Evolutionary conservation across 2,329 filamentous ascomycete species (phyloP).

Genomic region (Exophiala phaeomuriformis): DNA sequence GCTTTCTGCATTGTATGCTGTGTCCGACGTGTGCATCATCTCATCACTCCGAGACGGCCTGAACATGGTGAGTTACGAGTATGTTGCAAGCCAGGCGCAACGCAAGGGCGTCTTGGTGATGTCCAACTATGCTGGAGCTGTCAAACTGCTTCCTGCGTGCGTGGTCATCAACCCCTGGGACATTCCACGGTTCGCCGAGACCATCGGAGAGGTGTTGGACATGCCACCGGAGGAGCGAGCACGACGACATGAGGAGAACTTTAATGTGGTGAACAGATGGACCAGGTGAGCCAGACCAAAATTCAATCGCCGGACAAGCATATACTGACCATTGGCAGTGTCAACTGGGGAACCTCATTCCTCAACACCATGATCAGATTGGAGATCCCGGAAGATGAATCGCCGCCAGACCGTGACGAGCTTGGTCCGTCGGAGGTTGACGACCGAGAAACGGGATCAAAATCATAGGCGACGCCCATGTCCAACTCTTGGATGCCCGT

Average conservation of each 20-base stretch:
- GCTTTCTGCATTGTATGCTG: constrained; percentile 82
- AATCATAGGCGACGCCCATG: not conserved
- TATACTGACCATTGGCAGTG: not conserved
- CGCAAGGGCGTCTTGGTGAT: constrained; percentile 86
- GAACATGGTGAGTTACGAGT: constrained; percentile 96
- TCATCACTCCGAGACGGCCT: constrained; percentile 90
- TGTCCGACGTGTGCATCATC: constrained; percentile 80
- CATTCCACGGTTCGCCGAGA: constrained; percentile 80
- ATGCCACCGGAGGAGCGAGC: constrained; percentile 45
- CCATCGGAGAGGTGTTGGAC: constrained; percentile 77
- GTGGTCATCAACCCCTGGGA: constrained; percentile 95
- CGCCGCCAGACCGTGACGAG: not conserved
- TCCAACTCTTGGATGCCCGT: not conserved
- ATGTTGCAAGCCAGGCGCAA: constrained; percentile 82
- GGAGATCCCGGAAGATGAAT: constrained; percentile 3
- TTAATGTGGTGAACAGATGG: constrained; percentile 13
- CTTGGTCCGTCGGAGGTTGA: not conserved
- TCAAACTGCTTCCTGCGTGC: constrained; percentile 79
- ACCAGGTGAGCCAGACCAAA: constrained; percentile 12
- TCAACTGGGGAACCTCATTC: constrained; percentile 17
- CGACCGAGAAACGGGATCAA: not conserved
- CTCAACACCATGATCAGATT: constrained; percentile 11
- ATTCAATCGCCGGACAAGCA: not conserved
- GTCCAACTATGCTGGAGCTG: constrained; percentile 91
- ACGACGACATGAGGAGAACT: constrained; percentile 5